A percentile compares a stretch with the other conserved stretches of the same genome.
phyloP scores from a whole-genome alignment of 2,329 filamentous ascomycete species.

The Sporothrix humicola region DNA sequence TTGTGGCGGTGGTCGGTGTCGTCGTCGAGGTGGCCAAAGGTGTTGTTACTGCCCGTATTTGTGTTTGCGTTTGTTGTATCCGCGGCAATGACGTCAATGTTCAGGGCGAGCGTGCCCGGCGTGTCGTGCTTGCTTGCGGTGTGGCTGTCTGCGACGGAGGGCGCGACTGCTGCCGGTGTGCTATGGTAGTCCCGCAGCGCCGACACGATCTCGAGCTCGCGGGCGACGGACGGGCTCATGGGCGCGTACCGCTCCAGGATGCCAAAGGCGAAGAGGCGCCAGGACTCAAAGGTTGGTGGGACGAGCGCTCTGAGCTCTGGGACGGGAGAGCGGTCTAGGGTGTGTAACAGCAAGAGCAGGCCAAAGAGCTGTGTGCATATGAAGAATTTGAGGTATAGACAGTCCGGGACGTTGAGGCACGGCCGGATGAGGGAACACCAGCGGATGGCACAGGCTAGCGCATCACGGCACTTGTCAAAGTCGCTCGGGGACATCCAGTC shows the following conservation, averaged over 20 bases:
- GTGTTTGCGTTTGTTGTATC: not conserved
- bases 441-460: constrained; percentile 33
- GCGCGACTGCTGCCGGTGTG: not conserved
- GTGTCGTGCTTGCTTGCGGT: not conserved
- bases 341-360: constrained; percentile 36
- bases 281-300: constrained; percentile 31
- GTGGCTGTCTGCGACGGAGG: not conserved
- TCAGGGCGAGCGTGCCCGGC: not conserved
- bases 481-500: constrained; percentile 37
- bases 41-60: too few species aligned
- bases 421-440: constrained; percentile 36
- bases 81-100: not conserved
- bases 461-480: constrained; percentile 38
- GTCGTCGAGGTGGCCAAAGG: not conserved
- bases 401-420: constrained; percentile 31
- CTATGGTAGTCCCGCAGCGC: constrained; percentile 9
- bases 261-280: constrained; percentile 34
- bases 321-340: constrained; percentile 29
- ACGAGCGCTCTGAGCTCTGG: constrained; percentile 32
- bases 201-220: constrained; percentile 41
- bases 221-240: constrained; percentile 35
- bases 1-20: not conserved
- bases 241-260: constrained; percentile 35
- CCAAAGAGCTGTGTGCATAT: constrained; percentile 39
- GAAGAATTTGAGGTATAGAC: constrained; percentile 37